Percentiles rank a stretch among this genome's conserved stretches.
Evolutionary conservation across 2,329 filamentous ascomycete genomes (phyloP).

Genomic region (Fusarium papillatum): DNA sequence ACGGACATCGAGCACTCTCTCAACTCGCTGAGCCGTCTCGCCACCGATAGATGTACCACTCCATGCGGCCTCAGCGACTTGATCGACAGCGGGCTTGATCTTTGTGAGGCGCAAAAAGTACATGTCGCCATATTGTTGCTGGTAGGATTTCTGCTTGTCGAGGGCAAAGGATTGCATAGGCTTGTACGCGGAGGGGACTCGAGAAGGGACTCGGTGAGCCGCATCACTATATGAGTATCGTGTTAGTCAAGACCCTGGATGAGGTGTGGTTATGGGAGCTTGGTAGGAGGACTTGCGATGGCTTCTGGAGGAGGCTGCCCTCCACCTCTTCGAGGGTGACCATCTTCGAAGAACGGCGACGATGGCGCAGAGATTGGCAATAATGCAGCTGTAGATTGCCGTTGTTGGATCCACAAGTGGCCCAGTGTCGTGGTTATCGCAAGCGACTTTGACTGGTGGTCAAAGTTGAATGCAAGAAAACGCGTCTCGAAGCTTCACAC

Average conservation of each 20-base stretch:
- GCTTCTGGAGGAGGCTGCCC: slow-evolving; percentile 49
- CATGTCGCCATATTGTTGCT: slow-evolving; percentile 98
- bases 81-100: slow-evolving; percentile 87
- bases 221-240: slow-evolving; percentile 44
- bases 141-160: slow-evolving; percentile 80
- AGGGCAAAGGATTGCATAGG: slow-evolving; percentile 83
- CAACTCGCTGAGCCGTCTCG: slow-evolving; percentile 81
- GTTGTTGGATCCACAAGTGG: neutral
- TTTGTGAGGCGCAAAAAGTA: slow-evolving; percentile 93
- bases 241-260: slow-evolving; percentile 7
- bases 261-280: neutral
- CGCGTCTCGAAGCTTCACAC: slow-evolving; percentile 38
- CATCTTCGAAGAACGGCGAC: slow-evolving; percentile 42
- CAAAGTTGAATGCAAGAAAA: slow-evolving; percentile 24
- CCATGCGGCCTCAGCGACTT: slow-evolving; percentile 83
- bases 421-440: slow-evolving; percentile 1
- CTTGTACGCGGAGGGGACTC: slow-evolving; percentile 74
- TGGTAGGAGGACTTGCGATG: slow-evolving; percentile 44
- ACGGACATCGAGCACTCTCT: slow-evolving; percentile 93
- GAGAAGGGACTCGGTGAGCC: slow-evolving; percentile 59
- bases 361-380: neutral
- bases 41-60: slow-evolving; percentile 82
- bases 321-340: slow-evolving; percentile 50
- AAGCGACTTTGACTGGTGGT: slow-evolving; percentile 1
- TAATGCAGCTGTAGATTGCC: neutral